A percentile compares a stretch with the other conserved stretches of the same genome.
Evolutionary conservation across 202 grass and related monocot genomes (phyloP).

Genomic region (Setaria viridis): DNA sequence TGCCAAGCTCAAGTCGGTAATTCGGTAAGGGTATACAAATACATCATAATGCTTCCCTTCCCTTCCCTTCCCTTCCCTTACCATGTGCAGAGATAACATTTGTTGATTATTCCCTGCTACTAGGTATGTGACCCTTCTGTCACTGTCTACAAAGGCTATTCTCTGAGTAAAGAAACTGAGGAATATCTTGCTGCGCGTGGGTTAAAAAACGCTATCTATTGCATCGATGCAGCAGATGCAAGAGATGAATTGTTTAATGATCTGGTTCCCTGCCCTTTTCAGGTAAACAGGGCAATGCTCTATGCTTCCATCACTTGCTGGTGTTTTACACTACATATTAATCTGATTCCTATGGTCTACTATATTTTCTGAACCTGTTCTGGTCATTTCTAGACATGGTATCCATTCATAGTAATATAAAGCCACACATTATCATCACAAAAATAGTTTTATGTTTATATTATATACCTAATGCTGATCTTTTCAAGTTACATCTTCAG

Average conservation of each 20-base stretch:
- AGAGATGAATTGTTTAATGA: conserved; percentile 71
- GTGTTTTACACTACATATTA: conserved; percentile 13
- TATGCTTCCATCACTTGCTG: not conserved
- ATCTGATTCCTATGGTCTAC: not conserved
- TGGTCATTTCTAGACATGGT: not conserved
- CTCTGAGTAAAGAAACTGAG: conserved; percentile 76
- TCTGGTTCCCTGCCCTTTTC: conserved; percentile 76
- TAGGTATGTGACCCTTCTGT: conserved; percentile 73
- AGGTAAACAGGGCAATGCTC: conserved; percentile 49
- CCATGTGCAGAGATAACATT: not conserved
- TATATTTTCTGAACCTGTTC: not conserved
- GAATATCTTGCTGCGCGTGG: conserved; percentile 61
- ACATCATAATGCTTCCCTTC: not conserved
- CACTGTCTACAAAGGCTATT: conserved; percentile 74
- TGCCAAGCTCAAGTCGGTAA: conserved; percentile 81
- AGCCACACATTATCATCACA: not conserved
- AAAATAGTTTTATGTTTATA: conserved; percentile 23
- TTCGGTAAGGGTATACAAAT: conserved; percentile 36
- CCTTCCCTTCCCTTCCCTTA: not conserved
- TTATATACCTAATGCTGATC: not conserved
- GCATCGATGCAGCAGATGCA: conserved; percentile 65
- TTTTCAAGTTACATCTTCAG: conserved; percentile 34
- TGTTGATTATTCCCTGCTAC: conserved; percentile 2
- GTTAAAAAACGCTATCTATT: conserved; percentile 67
- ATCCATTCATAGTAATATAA: conserved; percentile 12